These are phyloP conservation scores for Sechiopsis laciniata DNA, from an alignment of 306 rosid genomes.

Conservation along the genomic window DNA sequence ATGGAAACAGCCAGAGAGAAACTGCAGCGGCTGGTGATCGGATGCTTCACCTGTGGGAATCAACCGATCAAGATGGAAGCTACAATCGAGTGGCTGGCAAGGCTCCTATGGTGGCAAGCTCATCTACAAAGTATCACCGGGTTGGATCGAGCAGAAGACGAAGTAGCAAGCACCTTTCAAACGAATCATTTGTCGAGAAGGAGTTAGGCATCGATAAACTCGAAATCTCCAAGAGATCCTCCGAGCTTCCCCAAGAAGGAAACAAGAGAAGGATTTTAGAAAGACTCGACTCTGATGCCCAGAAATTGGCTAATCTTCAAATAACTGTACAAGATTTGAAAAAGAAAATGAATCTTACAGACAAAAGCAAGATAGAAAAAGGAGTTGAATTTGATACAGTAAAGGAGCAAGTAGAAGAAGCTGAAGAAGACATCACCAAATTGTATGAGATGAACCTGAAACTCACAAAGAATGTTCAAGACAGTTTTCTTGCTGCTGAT, in stretches of 20 bases:
- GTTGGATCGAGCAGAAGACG: conserved; percentile 42
- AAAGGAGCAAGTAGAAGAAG: conserved; percentile 63
- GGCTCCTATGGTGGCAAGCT: conserved; percentile 30
- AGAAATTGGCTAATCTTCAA: conserved; percentile 83
- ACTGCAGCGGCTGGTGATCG: conserved; percentile 47
- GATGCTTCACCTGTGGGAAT: conserved; percentile 87
- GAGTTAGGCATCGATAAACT: conserved; percentile 79
- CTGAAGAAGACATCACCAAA: conserved; percentile 58
- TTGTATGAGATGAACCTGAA: conserved; percentile 53
- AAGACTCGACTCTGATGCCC: conserved; percentile 80
- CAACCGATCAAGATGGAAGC: conserved; percentile 48
- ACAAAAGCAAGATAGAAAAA: conserved; percentile 53
- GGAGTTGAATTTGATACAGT: conserved; percentile 44
- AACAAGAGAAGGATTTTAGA: conserved; percentile 66
- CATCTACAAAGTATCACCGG: conserved; percentile 30
- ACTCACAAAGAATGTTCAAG: conserved; percentile 53
- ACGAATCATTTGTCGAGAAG: conserved; percentile 56
- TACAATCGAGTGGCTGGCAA: conserved; percentile 61
- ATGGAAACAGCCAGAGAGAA: conserved; percentile 56
- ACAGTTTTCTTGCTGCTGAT: conserved; percentile 37
- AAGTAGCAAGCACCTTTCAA: conserved; percentile 58
- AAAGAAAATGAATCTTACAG: conserved; percentile 58
- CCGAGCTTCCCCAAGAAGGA: conserved; percentile 53
- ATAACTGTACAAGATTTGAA: conserved; percentile 73
- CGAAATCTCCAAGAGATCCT: conserved; percentile 56